Conservation (phyloP, 2,329 filamentous ascomycete species). For the Colletotrichum tamarilloi region DNA sequence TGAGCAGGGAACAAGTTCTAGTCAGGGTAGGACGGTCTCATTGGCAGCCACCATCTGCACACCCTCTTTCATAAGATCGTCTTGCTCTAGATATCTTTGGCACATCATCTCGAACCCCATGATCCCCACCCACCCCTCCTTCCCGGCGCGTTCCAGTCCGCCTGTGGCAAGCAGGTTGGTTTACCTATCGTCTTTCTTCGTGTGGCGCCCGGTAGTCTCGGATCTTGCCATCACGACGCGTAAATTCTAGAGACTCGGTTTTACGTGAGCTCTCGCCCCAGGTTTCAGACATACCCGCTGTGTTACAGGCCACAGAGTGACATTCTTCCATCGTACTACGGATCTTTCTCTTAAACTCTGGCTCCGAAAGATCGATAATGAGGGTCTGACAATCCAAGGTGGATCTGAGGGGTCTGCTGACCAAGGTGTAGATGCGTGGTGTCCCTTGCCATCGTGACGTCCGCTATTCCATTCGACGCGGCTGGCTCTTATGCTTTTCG, state of each 20-base stretch:
- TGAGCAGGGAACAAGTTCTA: conserved; percentile 23
- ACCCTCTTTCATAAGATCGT: conserved; percentile 35
- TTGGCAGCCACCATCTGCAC: conserved; percentile 20
- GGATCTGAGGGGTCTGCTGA: conserved; percentile 22
- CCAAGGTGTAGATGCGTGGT: not conserved
- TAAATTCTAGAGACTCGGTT: not conserved
- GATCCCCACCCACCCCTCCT: conserved; percentile 34
- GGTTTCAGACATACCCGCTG: conserved; percentile 8
- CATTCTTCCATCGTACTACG: conserved; percentile 1
- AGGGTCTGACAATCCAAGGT: not conserved
- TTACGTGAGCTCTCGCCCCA: not conserved
- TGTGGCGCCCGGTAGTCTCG: conserved; percentile 32
- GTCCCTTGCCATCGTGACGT: not conserved
- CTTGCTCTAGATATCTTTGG: conserved; percentile 26
- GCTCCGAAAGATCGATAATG: not conserved
- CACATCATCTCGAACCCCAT: conserved; percentile 30
- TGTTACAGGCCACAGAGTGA: conserved; percentile 21
- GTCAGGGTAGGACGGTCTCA: not conserved
- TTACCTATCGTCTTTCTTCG: not conserved
- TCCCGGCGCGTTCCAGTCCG: conserved; percentile 28
- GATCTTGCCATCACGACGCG: conserved; percentile 28
- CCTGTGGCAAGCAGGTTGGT: conserved; percentile 1
- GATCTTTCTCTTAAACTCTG: not conserved
- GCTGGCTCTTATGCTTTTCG: not conserved
- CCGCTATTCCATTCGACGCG: not conserved